Evolutionary conservation across 2,329 filamentous ascomycete genomes (phyloP), one percentile per base, ranked within the genome.

Genomic region (Karstenula rhodostoma): DNA sequence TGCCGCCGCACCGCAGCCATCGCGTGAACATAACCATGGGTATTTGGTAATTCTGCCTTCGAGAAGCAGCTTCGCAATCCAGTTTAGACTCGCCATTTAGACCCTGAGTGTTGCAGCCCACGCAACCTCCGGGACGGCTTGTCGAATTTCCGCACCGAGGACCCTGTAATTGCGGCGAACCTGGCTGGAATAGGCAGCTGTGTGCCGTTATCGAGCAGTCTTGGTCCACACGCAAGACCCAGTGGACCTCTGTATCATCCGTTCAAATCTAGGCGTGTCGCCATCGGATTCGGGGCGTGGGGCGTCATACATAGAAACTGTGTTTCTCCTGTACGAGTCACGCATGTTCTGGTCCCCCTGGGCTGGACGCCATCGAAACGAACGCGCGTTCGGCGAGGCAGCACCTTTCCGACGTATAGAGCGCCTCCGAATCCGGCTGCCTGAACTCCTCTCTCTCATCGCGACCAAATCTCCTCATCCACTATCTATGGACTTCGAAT

Each of bases 401-500:
- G 54, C 70, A 64, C 62, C 65, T 67, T 73, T 66, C 63, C 22
- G 63, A 59, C 72, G 67, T 67, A 73, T 73, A 61, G 65, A 23
- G 56, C 58, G 43, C 19, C 56, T 22, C 53, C 40, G 67, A 72
- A 68, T 42, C 50, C 51, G 37, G 65, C 56, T 72, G 71, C 71
- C 68, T 74, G 63, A 59, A 50, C 22, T 46, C 40, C 29, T 27
- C 42, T 17, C 32, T 32, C n/a, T 4, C 32, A 19, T 47, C 42
- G n/a, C 37, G 48, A 48, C 29, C 42, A 44, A 19, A 40, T 19
- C 35, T 40, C 37, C 17, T 40, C 37, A 44, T 42, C 35, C 42
- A 42, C 42, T 19, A 23, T 40, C 42, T 19, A 23, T 40, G 7
- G 25, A 43, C 37, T 19, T 27, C 7, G 15, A 12, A 19, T 7